phyloP scores from a whole-genome alignment of 2,329 filamentous ascomycete species.

The Ceratocystis huliohia region DNA sequence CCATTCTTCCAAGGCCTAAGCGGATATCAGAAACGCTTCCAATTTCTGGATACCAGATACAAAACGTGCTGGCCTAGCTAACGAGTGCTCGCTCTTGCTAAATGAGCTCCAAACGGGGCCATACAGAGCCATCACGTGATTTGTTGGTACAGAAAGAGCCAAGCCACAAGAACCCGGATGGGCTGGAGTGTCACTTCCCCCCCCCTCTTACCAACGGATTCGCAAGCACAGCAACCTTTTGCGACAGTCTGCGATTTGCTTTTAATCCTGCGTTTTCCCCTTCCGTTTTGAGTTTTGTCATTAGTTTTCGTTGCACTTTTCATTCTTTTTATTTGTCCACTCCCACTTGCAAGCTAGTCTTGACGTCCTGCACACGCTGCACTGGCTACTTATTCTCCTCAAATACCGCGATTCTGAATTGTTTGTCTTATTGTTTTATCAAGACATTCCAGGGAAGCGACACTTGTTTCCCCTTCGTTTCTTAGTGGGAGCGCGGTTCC shows the following conservation, averaged over 20 bases:
- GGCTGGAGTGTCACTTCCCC: not conserved
- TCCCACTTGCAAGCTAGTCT: not conserved
- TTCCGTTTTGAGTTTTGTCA: not conserved
- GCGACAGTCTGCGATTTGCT: slow-evolving; percentile 8
- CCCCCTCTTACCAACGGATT: not conserved
- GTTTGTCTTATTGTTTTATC: no score
- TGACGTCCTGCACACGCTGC: not conserved
- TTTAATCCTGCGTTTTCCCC: slow-evolving; percentile 13
- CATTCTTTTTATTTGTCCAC: not conserved
- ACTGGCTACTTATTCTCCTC: not conserved
- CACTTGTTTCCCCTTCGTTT: not conserved
- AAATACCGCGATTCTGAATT: not conserved
- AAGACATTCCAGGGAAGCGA: no score
- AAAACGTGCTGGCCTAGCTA: no score
- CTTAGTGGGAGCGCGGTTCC: not conserved
- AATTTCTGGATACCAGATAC: no score
- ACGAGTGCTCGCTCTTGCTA: no score
- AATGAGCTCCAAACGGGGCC: not conserved
- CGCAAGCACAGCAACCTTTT: not conserved
- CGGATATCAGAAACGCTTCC: no score
- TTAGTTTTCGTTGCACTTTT: not conserved
- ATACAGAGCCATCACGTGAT: not conserved
- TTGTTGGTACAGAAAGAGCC: not conserved
- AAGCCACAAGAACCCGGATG: slow-evolving; percentile 10
- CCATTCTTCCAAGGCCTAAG: no score